phyloP scores from a whole-genome alignment of 2,329 filamentous ascomycete genomes.

The Orbilia oligospora region DNA sequence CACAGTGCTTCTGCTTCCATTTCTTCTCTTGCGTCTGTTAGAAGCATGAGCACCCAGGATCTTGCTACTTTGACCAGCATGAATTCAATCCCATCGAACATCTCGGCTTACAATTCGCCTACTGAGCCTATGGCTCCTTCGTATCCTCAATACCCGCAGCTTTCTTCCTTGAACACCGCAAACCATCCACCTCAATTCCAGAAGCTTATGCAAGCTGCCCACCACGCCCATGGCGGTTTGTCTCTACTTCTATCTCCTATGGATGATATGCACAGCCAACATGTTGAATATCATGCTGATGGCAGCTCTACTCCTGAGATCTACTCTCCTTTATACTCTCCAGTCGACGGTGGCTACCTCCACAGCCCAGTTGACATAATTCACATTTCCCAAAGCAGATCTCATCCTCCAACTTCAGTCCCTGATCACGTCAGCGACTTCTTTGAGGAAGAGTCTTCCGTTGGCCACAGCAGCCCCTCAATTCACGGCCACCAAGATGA shows the following conservation, averaged over 20 bases:
- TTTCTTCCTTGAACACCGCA: constrained; percentile 51
- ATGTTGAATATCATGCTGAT: constrained; percentile 57
- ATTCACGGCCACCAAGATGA: constrained; percentile 59
- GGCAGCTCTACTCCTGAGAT: constrained; percentile 58
- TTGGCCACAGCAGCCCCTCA: constrained; percentile 59
- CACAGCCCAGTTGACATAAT: constrained; percentile 60
- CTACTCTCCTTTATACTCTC: constrained; percentile 58
- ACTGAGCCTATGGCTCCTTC: constrained; percentile 51
- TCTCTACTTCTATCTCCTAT: constrained; percentile 58
- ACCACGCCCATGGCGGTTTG: constrained; percentile 55
- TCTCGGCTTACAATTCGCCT: constrained; percentile 47
- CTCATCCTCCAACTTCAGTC: constrained; percentile 58
- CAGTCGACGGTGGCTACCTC: constrained; percentile 54
- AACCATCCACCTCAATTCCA: constrained; percentile 60
- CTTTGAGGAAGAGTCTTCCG: constrained; percentile 59
- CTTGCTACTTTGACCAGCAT: constrained; percentile 59
- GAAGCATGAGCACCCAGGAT: constrained; percentile 60
- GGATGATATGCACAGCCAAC: constrained; percentile 59
- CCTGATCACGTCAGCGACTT: constrained; percentile 60
- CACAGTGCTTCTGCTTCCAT: constrained; percentile 60
- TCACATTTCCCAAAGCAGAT: constrained; percentile 51
- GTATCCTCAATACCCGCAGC: constrained; percentile 56
- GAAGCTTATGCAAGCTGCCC: constrained; percentile 60
- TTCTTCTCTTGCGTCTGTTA: constrained; percentile 56
- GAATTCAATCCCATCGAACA: constrained; percentile 48